Evolutionary conservation across 352 stramenopile species (phyloP), one percentile per base, ranked within the genome.

Genomic region (Phytophthora macrochlamydospora): DNA sequence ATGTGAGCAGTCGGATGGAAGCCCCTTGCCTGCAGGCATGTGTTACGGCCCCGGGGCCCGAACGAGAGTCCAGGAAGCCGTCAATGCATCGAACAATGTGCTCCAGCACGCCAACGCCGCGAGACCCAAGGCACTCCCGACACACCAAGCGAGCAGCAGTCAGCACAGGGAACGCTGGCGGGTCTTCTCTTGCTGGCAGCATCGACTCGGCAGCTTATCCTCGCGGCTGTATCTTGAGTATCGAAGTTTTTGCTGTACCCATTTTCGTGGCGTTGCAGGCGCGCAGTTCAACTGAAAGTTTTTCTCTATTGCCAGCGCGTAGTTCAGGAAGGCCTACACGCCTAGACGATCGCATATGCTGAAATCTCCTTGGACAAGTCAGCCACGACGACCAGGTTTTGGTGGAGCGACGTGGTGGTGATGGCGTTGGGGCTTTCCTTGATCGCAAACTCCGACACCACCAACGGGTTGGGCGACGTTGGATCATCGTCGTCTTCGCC

Each of bases 381-480:
- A 35, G 76, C 66, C 30, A 91, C 81, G 28, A 83, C 61, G 32
- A 91, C 58, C 14, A 90, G 40, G 56, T 73, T 83, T 50, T 89
- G 76, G 51, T 86, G 70, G 31, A 60, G 58, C 62, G 18, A 24
- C 18, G 69, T 84, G 45, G 78, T 85, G 0, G 80, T 69, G 42
- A 91, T 79, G 30, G 83, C 83, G 43, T 91, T 91, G 2, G 83
- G 77, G 38, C 73, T 88, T 14, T 64, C 44, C n/a, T 42, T 30
- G 3, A 91, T 57, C 5, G 51, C 18, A 49, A 89, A 85, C 32
- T 83, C 78, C 30, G 79, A 78, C 24, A 90, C 68, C 4, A 91
- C 56, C 13, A 83, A 75, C 14, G 73, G 44, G 32, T 76, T 78
- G 3, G 57, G 56, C n/a, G 52, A 45, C 7, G 53, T 59, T 0